phyloP scores from a whole-genome alignment of 306 rosid genomes.

The Comarum palustre region DNA sequence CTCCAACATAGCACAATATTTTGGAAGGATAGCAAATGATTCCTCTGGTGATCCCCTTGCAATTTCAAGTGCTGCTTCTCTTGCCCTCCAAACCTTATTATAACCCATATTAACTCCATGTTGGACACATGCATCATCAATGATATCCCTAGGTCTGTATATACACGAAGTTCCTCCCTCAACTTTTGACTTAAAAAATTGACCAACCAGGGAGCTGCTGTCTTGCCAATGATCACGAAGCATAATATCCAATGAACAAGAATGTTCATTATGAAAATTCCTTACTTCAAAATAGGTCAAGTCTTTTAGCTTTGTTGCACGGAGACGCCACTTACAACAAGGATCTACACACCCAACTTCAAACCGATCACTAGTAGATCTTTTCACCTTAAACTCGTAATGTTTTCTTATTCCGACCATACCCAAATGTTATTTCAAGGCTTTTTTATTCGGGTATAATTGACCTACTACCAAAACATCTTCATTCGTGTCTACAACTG shows the following conservation, averaged over 20 bases:
- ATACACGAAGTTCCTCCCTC: constrained; percentile 12
- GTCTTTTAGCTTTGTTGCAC: constrained; percentile 7
- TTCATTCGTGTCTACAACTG: background rate
- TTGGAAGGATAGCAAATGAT: background rate
- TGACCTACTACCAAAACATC: background rate
- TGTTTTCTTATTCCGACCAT: constrained; percentile 4
- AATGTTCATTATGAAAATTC: constrained; percentile 17
- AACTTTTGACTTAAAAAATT: constrained; percentile 22
- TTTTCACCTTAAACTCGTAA: background rate
- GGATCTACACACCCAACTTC: too few relatives aligned
- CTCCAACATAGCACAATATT: background rate
- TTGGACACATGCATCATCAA: background rate
- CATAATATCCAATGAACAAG: constrained; percentile 17
- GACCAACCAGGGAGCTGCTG: constrained; percentile 14
- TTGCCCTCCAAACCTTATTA: constrained; percentile 26
- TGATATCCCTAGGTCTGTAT: background rate
- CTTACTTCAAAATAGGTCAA: constrained; percentile 14
- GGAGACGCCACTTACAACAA: background rate
- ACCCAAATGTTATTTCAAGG: constrained; percentile 3
- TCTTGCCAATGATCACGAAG: constrained; percentile 16
- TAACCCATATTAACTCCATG: constrained; percentile 18
- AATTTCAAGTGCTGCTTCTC: background rate
- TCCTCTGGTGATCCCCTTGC: background rate
- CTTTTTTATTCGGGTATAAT: background rate
- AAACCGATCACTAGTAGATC: too few relatives aligned